These are phyloP conservation scores for Aspergillus funiculosus DNA, from an alignment of 495 filamentous ascomycete genomes.

Conservation along the genomic window DNA sequence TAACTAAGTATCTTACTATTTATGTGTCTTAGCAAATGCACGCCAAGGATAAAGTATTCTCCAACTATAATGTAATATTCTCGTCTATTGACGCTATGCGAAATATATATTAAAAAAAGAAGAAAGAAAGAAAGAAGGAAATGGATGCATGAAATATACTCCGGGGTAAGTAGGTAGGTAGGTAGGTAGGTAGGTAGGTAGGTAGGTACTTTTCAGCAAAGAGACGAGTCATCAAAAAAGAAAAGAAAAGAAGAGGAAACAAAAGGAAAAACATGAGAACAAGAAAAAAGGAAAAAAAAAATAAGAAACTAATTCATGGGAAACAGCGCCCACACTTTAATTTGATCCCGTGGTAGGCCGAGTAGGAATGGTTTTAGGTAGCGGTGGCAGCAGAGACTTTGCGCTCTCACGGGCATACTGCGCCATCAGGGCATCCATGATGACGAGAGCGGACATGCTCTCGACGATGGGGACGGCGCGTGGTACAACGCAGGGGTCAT, in stretches of 20 bases:
- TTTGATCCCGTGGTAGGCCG: slow-evolving; percentile 16
- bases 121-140: not conserved
- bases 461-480: slow-evolving; percentile 94
- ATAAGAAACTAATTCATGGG: too few species aligned
- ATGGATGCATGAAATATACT: too few species aligned
- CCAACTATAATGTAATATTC: slow-evolving; percentile 5
- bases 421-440: slow-evolving; percentile 87
- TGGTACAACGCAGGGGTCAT: slow-evolving; percentile 94
- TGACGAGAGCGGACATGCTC: slow-evolving; percentile 84
- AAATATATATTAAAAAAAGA: not conserved
- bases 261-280: too few species aligned
- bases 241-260: not conserved
- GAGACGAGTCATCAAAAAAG: too few species aligned
- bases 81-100: slow-evolving; percentile 9
- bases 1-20: not conserved
- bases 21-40: not conserved
- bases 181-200: too few species aligned
- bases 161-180: too few species aligned
- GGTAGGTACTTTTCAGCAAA: too few species aligned
- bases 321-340: too few species aligned
- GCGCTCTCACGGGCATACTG: slow-evolving; percentile 65
- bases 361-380: slow-evolving; percentile 37
- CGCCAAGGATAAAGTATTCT: too few species aligned
- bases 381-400: slow-evolving; percentile 37
- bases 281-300: not conserved